A percentile compares a stretch with the other conserved stretches of the same genome.
These are phyloP conservation scores for Epichloe coenophiala DNA, from an alignment of 2,329 filamentous ascomycete species.

Conservation along the genomic window DNA sequence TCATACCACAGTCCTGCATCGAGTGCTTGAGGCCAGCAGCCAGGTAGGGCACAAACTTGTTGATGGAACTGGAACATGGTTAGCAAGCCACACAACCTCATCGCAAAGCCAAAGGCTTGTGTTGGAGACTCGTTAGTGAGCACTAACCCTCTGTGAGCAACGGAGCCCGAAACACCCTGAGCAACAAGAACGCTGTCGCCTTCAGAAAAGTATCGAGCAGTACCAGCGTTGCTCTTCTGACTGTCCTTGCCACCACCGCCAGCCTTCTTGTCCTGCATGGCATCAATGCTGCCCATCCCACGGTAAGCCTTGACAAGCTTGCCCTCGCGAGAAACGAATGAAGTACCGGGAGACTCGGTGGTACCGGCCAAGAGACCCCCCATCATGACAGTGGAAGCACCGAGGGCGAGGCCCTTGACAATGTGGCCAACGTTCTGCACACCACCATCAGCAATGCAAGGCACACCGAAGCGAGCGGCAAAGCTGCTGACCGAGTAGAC, in stretches of 20 bases:
- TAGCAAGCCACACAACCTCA: constrained; percentile 12
- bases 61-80: constrained; percentile 50
- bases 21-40: constrained; percentile 94
- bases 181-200: constrained; percentile 89
- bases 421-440: constrained; percentile 98
- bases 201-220: constrained; percentile 96
- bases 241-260: constrained; percentile 58
- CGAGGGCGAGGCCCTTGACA: constrained; percentile 91
- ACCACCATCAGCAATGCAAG: constrained; percentile 94
- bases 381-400: constrained; percentile 98
- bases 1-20: constrained; percentile 85
- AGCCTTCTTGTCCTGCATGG: constrained; percentile 98
- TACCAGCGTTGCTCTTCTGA: constrained; percentile 81
- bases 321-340: constrained; percentile 89
- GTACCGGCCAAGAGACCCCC: constrained; percentile 96
- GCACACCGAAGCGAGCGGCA: constrained; percentile 84
- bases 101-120: not conserved
- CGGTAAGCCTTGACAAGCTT: constrained; percentile 99
- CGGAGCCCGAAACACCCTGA: constrained; percentile 84
- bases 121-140: not conserved
- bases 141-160: constrained; percentile 58
- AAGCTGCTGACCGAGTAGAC: constrained; percentile 85
- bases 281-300: constrained; percentile 97
- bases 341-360: constrained; percentile 92
- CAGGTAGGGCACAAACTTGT: constrained; percentile 92